phyloP scores from a whole-genome alignment of 106 monocot genomes.

The Acanthochlamys bracteata region DNA sequence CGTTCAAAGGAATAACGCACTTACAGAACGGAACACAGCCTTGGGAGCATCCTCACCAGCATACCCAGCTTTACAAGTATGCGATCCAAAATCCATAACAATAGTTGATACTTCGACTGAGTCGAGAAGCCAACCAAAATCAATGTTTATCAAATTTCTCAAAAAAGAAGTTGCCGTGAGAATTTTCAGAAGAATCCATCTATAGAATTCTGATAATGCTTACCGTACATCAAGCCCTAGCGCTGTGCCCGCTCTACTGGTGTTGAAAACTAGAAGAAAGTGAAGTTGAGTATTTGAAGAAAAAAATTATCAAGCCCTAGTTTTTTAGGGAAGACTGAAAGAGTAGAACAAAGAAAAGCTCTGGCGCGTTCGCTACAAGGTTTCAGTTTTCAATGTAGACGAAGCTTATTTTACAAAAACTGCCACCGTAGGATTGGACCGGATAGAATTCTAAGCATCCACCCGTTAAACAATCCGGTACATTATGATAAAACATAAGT shows the following conservation, averaged over 20 bases:
- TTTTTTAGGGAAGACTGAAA: background rate
- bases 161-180: background rate
- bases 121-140: background rate
- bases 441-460: too few species aligned
- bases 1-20: background rate
- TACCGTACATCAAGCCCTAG: conserved; percentile 41
- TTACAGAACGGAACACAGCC: conserved; percentile 96
- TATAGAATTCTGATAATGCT: conserved; percentile 4
- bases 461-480: too few species aligned
- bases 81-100: conserved; percentile 81
- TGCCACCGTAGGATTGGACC: too few species aligned
- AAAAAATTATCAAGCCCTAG: background rate
- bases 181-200: background rate
- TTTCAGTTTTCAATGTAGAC: too few species aligned
- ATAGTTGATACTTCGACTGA: conserved; percentile 95
- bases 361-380: too few species aligned
- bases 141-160: background rate
- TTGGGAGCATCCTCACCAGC: conserved; percentile 95
- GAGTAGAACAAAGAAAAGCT: too few species aligned
- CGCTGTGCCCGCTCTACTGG: background rate
- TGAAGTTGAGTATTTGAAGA: background rate
- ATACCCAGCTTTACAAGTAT: conserved; percentile 94
- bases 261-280: background rate
- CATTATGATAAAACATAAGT: too few species aligned
- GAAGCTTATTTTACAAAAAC: too few species aligned